Conservation (phyloP, 2,329 filamentous ascomycete genomes). For the Ceratocystis ficicola region DNA sequence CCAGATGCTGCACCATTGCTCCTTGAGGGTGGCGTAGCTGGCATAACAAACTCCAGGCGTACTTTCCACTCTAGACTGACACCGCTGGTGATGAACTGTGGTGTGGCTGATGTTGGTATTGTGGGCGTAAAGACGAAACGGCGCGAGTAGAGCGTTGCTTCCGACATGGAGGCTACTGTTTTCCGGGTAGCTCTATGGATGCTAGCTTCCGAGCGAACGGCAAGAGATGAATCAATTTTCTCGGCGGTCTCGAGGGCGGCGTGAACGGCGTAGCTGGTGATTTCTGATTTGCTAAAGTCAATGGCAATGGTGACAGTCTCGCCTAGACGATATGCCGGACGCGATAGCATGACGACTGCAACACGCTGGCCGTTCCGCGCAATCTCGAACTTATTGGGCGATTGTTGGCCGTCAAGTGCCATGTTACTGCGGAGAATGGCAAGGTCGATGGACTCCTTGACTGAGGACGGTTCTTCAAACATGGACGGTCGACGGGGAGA, state of each 20-base stretch:
- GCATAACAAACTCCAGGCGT: slow-evolving; percentile 83
- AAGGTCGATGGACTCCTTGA: slow-evolving; percentile 79
- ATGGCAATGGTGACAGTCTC: slow-evolving; percentile 75
- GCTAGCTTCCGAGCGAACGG: slow-evolving; percentile 72
- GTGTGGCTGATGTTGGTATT: slow-evolving; percentile 72
- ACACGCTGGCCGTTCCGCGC: slow-evolving; percentile 84
- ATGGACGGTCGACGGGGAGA: slow-evolving; percentile 44
- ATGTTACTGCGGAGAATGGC: slow-evolving; percentile 76
- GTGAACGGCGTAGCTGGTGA: slow-evolving; percentile 77
- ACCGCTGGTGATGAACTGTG: slow-evolving; percentile 83
- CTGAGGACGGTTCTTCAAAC: slow-evolving; percentile 47
- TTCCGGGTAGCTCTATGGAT: slow-evolving; percentile 78
- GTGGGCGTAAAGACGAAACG: slow-evolving; percentile 70
- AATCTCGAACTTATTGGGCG: slow-evolving; percentile 90
- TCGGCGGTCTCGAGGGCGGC: slow-evolving; percentile 78
- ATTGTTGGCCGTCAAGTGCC: slow-evolving; percentile 55
- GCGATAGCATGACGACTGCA: slow-evolving; percentile 75
- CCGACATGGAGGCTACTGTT: slow-evolving; percentile 63
- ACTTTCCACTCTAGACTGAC: slow-evolving; percentile 82
- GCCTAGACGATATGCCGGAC: slow-evolving; percentile 78
- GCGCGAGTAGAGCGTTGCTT: slow-evolving; percentile 70
- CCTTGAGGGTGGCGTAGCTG: slow-evolving; percentile 27
- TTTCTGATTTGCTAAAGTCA: slow-evolving; percentile 65
- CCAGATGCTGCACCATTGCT: neutral
- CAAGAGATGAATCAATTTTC: slow-evolving; percentile 65